A percentile compares a stretch with the other conserved stretches of the same genome.
Conservation (phyloP, 345 rosid species). For the Adansonia digitata region DNA sequence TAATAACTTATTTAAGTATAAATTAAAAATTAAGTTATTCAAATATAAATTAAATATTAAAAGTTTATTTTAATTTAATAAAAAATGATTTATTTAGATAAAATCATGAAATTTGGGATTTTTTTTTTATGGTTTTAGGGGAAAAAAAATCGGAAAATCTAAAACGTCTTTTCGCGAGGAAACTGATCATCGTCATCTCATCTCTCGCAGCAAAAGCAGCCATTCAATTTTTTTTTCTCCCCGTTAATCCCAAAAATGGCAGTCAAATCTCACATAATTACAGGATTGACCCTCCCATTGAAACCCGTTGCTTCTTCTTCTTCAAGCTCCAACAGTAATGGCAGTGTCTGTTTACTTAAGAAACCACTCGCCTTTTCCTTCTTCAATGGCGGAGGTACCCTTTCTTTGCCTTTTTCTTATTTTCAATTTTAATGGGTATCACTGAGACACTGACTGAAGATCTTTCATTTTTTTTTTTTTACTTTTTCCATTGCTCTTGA, state of each 20-base stretch:
- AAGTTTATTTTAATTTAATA: too few relatives aligned
- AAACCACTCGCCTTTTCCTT: slow-evolving; percentile 35
- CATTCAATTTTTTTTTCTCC: background rate
- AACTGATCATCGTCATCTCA: background rate
- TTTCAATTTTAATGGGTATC: background rate
- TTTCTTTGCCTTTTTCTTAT: background rate
- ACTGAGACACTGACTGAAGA: background rate
- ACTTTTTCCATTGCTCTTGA: background rate
- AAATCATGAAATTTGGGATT: too few relatives aligned
- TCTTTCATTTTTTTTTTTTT: too few relatives aligned
- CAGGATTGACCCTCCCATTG: slow-evolving; percentile 33
- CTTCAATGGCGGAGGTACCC: slow-evolving; percentile 42
- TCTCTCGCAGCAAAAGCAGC: background rate
- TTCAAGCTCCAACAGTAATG: slow-evolving; percentile 23
- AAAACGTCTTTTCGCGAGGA: background rate
- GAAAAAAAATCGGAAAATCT: background rate
- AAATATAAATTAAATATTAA: too few relatives aligned
- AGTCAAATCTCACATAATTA: slow-evolving; percentile 31
- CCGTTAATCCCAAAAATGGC: slow-evolving; percentile 16
- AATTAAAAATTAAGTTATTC: too few relatives aligned
- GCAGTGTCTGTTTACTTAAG: slow-evolving; percentile 25
- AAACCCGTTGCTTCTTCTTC: slow-evolving; percentile 22
- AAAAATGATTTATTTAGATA: too few relatives aligned
- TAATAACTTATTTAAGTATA: too few relatives aligned
- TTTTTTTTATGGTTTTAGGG: too few relatives aligned